Evolutionary conservation across 768 basidiomycete species (phyloP), one percentile per base, ranked within the genome.

Genomic region (Agrocybe praecox): DNA sequence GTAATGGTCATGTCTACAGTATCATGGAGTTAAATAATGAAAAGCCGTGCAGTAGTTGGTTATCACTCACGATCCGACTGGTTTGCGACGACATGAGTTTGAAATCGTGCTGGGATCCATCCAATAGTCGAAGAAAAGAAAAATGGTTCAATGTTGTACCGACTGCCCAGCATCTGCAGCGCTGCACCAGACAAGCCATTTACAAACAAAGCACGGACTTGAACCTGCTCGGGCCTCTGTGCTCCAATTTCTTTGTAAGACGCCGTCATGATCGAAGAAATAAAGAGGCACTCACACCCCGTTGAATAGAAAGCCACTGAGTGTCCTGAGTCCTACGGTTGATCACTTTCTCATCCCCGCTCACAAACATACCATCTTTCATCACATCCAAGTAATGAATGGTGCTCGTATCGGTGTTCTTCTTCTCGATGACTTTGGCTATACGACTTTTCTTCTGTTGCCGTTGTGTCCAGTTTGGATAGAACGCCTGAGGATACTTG

Each of bases 81-180:
- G 1, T 69, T 58, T 1, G 62, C 64, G 0, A 64, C 33, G 0
- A 78, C 55, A 56, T 74, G 74, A 52, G 83, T 81, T 57, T 82
- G 83, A 60, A 83, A 84, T 55, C 84, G 74, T 14, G 81, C 75
- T 11, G 85, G 85, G 62, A 85, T 86, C 81, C 81, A 83, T 45
- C 83, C 81, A 6, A 84, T 65, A 1, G 84, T 81, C 1, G 84
- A 86, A 0, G 84, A 82, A 65, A 86, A 87, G 63, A 82, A 87
- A 66, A 87, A 86, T 0, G 86, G 86, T 58, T 87, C 86, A 55
- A 87, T 73, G 43, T 73, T 72, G 53, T 82, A 84, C 74, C 67
- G 79, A 0, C 77, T 75, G 14, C 84, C 85, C 6, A 86, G 69
- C 76, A 85, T 84, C 61, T 82, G 78, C 42, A 86, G 63, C 8